Base-by-base conservation (phyloP, 2,329 filamentous ascomycete genomes). In the Aspergillus jensenii region DNA sequence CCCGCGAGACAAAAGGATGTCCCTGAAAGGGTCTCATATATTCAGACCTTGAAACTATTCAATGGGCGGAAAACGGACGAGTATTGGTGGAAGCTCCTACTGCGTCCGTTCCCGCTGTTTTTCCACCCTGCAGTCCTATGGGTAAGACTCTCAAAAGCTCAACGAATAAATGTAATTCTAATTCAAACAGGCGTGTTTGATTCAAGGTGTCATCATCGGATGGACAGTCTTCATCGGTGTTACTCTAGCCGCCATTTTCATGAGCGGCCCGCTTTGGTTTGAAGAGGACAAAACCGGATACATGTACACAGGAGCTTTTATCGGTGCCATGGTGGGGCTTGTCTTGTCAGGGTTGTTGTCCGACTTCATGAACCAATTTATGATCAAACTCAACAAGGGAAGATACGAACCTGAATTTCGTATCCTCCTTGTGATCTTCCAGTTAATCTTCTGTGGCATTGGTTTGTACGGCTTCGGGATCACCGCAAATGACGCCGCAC, bases 171-270 rank as follows among this genome's bases (percentile, higher is more conserved):
- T n/a, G 64, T 67, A 44, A 65, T 57, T 37, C 25, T 54, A 25
- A 31, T 9, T 27, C 52, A 31, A 31, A 31, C 12, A 77, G 76
- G 82, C 83, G 15, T 86, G 84, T 67, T 80, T 97, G 3, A 90
- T 93, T 50, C 93, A 96, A 80, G 93, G 93, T 15, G 86, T 90
- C 4, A 85, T 96, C 69, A 96, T 97, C 68, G 93, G 93, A 63
- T 98, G 93, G 93, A 96, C 93, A 1, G 90, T 97, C 15, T 91
- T 97, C 69, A 93, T 96, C 63, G 90, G 90, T 56, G 88, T 95
- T 60, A 86, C 95, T 64, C 78, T 96, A 46, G 89, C 88, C n/a
- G 85, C 88, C 59, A 87, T 96, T 64, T 93, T 95, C 77, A 82
- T 96, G 47, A 87, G 88, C 2, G 88, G 89, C 2, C 90, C 91